Base-by-base conservation (phyloP, 2,329 filamentous ascomycete genomes). In the Hortaea sp. region DNA sequence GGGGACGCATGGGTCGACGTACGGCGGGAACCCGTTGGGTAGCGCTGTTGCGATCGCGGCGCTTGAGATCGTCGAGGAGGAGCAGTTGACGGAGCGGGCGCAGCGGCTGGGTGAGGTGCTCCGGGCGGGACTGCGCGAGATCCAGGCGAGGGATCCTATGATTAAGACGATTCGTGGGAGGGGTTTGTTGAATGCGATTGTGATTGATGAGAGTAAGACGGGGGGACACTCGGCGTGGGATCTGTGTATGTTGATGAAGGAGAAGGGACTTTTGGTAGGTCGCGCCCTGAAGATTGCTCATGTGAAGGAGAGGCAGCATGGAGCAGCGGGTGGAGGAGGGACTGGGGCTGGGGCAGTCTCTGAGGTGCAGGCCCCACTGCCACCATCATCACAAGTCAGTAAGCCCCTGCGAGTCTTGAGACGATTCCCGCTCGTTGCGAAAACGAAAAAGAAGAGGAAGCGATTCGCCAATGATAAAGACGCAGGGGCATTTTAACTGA, bases 1-100 rank as follows among this genome's bases (percentile, higher is more conserved):
- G 28, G 92, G 92, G 49, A 97, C 92, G 28, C 92, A 98, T 69
- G 92, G 92, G 42, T 95, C 88, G 38, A 98, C 92, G n/a, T 98
- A 97, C 63, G 92, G 92, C 51, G 92, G 92, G 43, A 98, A 98
- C 70, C 92, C 92, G 12, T 76, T 98, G 9, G 92, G 89, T 27
- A 97, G 88, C 58, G 92, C 92, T 35, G 87, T 98, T 29, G 94
- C 90, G 27, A 95, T 98, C 63, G 85, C 89, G 52, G 92, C 92
- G 13, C 76, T 98, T 39, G 89, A 98, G 74, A 78, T 98, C 45
- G 83, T 98, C 57, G 81, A 90, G 62, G 92, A 98, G 65, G 89
- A 95, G 69, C 76, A 87, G 53, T 79, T 98, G 70, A 84, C 88
- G 27, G 82, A 85, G 62, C 83, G 82, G 46, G 88, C 92, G 3